Evolutionary conservation across 2,329 filamentous ascomycete genomes (phyloP), one percentile per base, ranked within the genome.

Genomic region (Ilyonectria mors-panacis): DNA sequence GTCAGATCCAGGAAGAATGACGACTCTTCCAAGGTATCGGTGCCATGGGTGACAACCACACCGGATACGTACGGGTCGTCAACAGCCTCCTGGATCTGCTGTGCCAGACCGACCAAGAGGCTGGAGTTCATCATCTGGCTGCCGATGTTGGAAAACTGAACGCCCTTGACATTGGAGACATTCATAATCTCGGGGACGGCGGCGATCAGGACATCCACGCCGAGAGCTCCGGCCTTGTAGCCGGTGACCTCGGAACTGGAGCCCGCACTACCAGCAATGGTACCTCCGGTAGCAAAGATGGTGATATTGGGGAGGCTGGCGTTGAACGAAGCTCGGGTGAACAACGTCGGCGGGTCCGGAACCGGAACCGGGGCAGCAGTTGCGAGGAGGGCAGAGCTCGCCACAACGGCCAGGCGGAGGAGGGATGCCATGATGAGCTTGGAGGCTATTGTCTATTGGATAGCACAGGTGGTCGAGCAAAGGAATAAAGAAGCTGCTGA

Each of bases 21-120:
- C 0, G 86, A 85, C 74, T 91, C 89, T 72, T 91, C 89, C 0
- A 91, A 80, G 0, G 87, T 89, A 72, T 92, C 89, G 9, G 90
- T 92, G 37, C 89, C 89, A 70, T 91, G 89, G 0, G 89, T 91
- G 53, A 92, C 79, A 2, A 91, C 86, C 3, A 86, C 86, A n/a
- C 85, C 88, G 77, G 79, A 76, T 19, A 76, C 77, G 21, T 78
- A 60, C 4, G 79, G 78, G 44, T 71, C 74, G 23, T 84, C 82
- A 1, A 88, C 77, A 60, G 85, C 85, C 6, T 57, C 63, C 59
- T 86, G 85, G 64, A 89, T 84, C 35, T 80, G 78, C 12, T 84
- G 80, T 3, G 84, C 80, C 19, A 89, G 72, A 7, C 80, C 81
- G 13, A 88, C 79, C 19, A 85, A 81, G 58, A 87, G 82, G 3